Base-by-base conservation (phyloP, 768 basidiomycete genomes). In the Rhizopogon rudus region DNA sequence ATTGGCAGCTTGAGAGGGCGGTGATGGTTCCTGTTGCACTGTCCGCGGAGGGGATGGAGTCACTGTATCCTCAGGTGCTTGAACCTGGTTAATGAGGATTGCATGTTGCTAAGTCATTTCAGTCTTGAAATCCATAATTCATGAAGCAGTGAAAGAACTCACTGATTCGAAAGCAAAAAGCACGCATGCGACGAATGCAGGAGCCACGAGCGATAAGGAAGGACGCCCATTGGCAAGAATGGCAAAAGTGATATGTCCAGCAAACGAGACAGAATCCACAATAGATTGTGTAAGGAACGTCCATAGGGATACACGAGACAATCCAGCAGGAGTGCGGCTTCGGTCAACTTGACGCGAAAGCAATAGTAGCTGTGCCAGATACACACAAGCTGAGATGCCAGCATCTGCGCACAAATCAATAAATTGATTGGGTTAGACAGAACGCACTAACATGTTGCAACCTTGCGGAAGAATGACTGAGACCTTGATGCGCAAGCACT, bases 171-270 rank as follows among this genome's bases (percentile, higher is more conserved):
- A 84, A 10, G 91, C 76, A 66, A 95, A 87, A 22, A 93, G 70
- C 5, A 91, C 75, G 53, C 88, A 88, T 10, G 90, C 86, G 25
- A 95, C 64, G 63, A 93, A 95, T 0, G 91, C 91, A 1, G 93
- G 92, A 0, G 88, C 87, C 40, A 94, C 77, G 25, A 94, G 76
- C 1, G 91, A 86, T 22, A 96, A 69, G 1, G 91, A 92, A 2
- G 91, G 81, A 31, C 85, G 75, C 42, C 92, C 92, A 57, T 94
- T 88, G 3, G 89, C 84, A 39, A 94, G 72, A 54, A 95, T 87
- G 4, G 90, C 91, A 55, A 96, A 87, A 0, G 92, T 94, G 52
- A 94, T 84, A 62, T 95, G 91, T 0, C 88, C 88, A 17, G 90
- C 89, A 66, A 96, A 95, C 0, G 89, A 84, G 42, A 93, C 84